Percentiles rank a stretch among this genome's conserved stretches.
Evolutionary conservation across 2,329 filamentous ascomycete species (phyloP).

Genomic region (Leptodontidium sp.): DNA sequence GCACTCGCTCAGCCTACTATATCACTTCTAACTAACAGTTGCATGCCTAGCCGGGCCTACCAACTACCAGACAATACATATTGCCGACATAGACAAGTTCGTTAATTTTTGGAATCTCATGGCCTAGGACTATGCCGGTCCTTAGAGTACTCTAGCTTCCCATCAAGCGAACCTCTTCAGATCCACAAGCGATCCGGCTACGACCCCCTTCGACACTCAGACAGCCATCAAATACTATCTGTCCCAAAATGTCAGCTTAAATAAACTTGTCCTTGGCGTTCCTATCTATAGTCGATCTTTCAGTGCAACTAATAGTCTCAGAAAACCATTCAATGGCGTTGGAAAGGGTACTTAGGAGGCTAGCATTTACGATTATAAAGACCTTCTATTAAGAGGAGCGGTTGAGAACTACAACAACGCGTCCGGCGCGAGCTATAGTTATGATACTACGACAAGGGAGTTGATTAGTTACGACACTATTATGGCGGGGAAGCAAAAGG

Average conservation of each 20-base stretch:
- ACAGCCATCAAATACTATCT: not conserved
- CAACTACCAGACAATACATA: constrained; percentile 57
- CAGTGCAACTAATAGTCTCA: no score
- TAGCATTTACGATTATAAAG: constrained; percentile 85
- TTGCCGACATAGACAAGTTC: no score
- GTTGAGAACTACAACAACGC: no score
- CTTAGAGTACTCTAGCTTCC: constrained; percentile 33
- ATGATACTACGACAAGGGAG: constrained; percentile 64
- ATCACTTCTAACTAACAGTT: constrained; percentile 62
- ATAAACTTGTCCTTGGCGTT: constrained; percentile 64
- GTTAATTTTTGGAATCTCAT: no score
- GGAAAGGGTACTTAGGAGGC: constrained; percentile 72
- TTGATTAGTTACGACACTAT: constrained; percentile 79
- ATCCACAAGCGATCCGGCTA: constrained; percentile 7
- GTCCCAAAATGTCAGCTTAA: no score
- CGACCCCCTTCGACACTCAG: constrained; percentile 2
- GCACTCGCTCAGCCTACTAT: constrained; percentile 37
- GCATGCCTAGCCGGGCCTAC: constrained; percentile 57
- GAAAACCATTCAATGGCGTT: constrained; percentile 60
- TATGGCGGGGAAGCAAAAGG: constrained; percentile 67
- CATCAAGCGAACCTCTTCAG: constrained; percentile 17
- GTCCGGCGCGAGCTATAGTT: constrained; percentile 81
- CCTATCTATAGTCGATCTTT: constrained; percentile 83
- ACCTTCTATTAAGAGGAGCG: no score
- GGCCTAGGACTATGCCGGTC: constrained; percentile 63